Evolutionary conservation across 2,329 filamentous ascomycete species (phyloP).

Genomic region (Colletotrichum eremochloae): DNA sequence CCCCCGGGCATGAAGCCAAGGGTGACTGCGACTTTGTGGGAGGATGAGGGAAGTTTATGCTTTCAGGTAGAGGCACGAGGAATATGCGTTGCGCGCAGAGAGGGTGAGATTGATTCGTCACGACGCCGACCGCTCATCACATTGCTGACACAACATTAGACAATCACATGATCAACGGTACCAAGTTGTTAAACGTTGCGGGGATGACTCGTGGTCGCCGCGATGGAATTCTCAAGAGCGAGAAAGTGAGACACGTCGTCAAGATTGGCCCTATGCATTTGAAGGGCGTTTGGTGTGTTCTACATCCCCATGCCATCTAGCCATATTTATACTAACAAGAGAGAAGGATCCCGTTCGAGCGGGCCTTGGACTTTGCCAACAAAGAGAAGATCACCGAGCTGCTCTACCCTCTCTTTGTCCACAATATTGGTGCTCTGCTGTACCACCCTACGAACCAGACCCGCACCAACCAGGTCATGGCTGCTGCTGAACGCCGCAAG

Average conservation of each 20-base stretch:
- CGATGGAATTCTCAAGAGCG: constrained; percentile 97
- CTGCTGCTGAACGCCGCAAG: constrained; percentile 83
- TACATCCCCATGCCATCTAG: not conserved
- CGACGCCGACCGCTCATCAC: not conserved
- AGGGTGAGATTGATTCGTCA: constrained; percentile 71
- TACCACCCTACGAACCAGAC: constrained; percentile 94
- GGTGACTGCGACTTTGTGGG: constrained; percentile 97
- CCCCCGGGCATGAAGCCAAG: constrained; percentile 96
- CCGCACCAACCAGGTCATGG: constrained; percentile 87
- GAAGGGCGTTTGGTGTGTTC: constrained; percentile 92
- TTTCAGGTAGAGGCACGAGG: constrained; percentile 98
- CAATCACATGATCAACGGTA: constrained; percentile 99
- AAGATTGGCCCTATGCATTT: constrained; percentile 99
- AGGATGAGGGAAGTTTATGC: constrained; percentile 96
- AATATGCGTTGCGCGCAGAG: constrained; percentile 93
- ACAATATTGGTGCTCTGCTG: constrained; percentile 93
- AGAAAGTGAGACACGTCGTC: constrained; percentile 95
- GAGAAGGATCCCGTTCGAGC: constrained; percentile 95
- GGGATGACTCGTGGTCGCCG: constrained; percentile 97
- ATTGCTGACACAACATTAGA: constrained; percentile 65
- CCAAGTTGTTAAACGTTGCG: constrained; percentile 95
- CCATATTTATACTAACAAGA: constrained; percentile 13
- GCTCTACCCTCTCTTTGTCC: constrained; percentile 95
- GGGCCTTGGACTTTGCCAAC: constrained; percentile 98
- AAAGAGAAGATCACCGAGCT: constrained; percentile 99